Conservation (phyloP, 2,329 filamentous ascomycete species). For the Fonsecaea pedrosoi region DNA sequence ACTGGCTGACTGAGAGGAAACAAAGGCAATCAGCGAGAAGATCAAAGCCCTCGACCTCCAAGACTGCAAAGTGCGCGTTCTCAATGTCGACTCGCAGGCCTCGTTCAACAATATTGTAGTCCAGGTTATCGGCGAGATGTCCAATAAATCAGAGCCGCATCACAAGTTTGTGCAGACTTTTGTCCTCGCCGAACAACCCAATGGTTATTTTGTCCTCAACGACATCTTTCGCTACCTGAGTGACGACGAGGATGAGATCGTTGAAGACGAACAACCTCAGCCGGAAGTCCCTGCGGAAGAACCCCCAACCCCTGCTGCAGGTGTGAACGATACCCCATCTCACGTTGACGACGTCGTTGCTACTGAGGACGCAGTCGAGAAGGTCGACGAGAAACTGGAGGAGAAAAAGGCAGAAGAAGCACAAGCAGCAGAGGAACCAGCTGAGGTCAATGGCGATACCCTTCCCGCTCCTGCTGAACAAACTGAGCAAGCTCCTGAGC, state of each 20-base stretch:
- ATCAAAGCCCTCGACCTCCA: conserved; percentile 93
- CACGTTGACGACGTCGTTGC: conserved; percentile 45
- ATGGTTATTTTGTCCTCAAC: conserved; percentile 97
- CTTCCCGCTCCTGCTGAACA: conserved; percentile 51
- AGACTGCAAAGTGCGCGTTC: conserved; percentile 96
- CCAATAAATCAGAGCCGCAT: conserved; percentile 87
- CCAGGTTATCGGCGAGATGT: conserved; percentile 97
- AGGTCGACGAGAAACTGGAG: conserved; percentile 78
- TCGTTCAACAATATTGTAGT: conserved; percentile 95
- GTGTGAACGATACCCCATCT: conserved; percentile 51
- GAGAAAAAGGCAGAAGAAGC: conserved; percentile 49
- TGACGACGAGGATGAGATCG: conserved; percentile 72
- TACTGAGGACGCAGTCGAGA: conserved; percentile 54
- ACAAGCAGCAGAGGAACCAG: conserved; percentile 49
- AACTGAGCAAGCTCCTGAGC: conserved; percentile 42
- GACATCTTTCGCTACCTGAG: conserved; percentile 95
- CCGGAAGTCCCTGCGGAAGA: conserved; percentile 42
- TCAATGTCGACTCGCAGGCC: conserved; percentile 95
- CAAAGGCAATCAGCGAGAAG: conserved; percentile 86
- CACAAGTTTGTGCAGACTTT: conserved; percentile 99
- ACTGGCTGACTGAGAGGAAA: conserved; percentile 15
- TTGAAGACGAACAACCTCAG: conserved; percentile 50
- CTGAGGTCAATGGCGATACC: conserved; percentile 53
- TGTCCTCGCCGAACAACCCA: conserved; percentile 92
- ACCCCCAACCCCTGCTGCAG: conserved; percentile 50